Conservation (phyloP, 164 flowering plant genomes). For the Kalanchoe fedtschenkoi region DNA sequence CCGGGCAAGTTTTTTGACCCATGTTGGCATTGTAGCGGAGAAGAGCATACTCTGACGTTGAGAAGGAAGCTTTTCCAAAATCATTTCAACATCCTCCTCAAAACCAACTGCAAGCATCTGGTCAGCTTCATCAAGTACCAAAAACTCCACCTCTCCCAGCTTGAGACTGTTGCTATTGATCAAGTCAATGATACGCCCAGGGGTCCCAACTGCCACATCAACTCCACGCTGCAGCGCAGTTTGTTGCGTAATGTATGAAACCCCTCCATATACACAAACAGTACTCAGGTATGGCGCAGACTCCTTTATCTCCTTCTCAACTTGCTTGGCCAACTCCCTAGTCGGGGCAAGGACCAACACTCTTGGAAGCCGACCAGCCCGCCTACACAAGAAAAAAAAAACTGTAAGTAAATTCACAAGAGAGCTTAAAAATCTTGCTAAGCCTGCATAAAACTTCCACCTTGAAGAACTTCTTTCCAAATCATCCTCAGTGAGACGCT, state of each 20-base stretch:
- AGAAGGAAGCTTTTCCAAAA: conserved; percentile 66
- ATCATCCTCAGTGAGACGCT: conserved; percentile 47
- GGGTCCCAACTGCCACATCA: conserved; percentile 98
- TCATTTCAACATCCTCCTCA: conserved; percentile 92
- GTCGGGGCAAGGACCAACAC: conserved; percentile 86
- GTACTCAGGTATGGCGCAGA: conserved; percentile 87
- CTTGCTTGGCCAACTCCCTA: conserved; percentile 94
- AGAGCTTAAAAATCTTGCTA: neutral
- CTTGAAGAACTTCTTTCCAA: conserved; percentile 32
- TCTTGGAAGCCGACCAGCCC: conserved; percentile 69
- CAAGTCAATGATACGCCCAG: conserved; percentile 89
- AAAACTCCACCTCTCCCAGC: conserved; percentile 68
- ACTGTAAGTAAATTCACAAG: neutral
- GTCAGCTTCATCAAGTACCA: conserved; percentile 99
- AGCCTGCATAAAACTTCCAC: conserved; percentile 17
- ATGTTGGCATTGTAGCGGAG: conserved; percentile 96
- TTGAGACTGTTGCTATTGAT: conserved; percentile 59
- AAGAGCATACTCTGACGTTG: conserved; percentile 95
- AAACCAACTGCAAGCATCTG: conserved; percentile 99
- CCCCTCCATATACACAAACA: conserved; percentile 97
- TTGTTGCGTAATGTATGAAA: conserved; percentile 67
- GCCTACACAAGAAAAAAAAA: conserved; percentile 28
- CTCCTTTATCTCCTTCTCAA: conserved; percentile 87
- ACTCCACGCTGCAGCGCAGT: conserved; percentile 87
- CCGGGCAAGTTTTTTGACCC: conserved; percentile 91